Evolutionary conservation across 257 asterid genomes (phyloP), one percentile per base, ranked within the genome.

Genomic region (Perilla frutescens): DNA sequence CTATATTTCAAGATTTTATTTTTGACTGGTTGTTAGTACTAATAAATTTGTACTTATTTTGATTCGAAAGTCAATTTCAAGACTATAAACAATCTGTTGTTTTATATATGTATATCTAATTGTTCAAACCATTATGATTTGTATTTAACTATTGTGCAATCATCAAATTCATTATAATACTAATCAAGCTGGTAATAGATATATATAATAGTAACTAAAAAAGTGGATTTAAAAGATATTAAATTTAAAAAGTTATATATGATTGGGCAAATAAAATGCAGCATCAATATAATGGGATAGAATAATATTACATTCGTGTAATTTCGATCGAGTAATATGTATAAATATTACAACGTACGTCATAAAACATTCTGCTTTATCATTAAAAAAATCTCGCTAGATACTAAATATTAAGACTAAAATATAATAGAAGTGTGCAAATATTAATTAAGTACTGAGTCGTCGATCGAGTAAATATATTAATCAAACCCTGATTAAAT

Each of bases 21-120:
- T 49, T 26, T 64, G 70, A 64, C 56, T 26, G 20, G 12, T 62
- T 39, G 29, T 37, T 14, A n/a, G 5, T 41, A 40, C 10, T 62
- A 62, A 62, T 8, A 39, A 62, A 15, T 9, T 8, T 40, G 14
- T 15, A 20, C 5, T 37, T 62, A 4, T 63, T 43, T 7, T 41
- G n/a, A 26, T 26, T 14, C 50, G 10, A 63, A 58, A 44, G 55
- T 64, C 70, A 64, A 44, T 20, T 43, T 64, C 41, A 3, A 63
- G 14, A 43, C 54, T 20, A 26, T 43, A n/a, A 37, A 14, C 49
- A 57, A 4, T 40, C 34, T 7, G 37, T 2, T 41, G 50, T 39
- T 8, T 6, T 39, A 13, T 14, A 4, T 37, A 13, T 14, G 2
- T 37, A 1, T 20, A 20, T 20, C n/a, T 60, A n/a, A 3, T 13